Base-by-base conservation (phyloP, 2,329 filamentous ascomycete species). In the Alternaria incomplexa region DNA sequence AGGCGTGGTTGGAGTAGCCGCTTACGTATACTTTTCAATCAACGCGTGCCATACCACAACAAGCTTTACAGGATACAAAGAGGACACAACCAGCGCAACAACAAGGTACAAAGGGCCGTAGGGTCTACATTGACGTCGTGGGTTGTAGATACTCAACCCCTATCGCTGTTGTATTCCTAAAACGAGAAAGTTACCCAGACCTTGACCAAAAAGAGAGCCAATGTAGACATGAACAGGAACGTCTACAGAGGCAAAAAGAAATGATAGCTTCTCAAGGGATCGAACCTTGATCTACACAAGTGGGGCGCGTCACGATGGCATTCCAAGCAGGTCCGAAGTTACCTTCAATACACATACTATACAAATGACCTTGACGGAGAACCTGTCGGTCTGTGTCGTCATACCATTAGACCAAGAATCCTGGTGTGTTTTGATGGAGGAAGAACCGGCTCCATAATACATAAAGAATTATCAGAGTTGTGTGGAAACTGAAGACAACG, bases 1-100 rank as follows among this genome's bases (percentile, higher is more conserved):
- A 81, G 61, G 77, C 77, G 25, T 76, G 74, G 66, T 57, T 77
- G 12, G 75, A 74, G 32, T 68, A 55, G 26, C n/a, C 12, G 9
- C 7, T 12, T 11, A 23, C 36, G 12, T 30, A 22, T 23, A 17
- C 8, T 32, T 44, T 28, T n/a, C 8, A 30, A 4, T 17, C 36
- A 40, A 40, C 36, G n/a, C 15, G 36, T 40, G 36, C 36, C 36
- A 40, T 40, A 40, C n/a, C n/a, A 40, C n/a, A 40, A 17, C 15
- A 40, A 11, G 36, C 36, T 40, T 17, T 40, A 40, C 15, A 40
- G 36, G 36, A 40, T 40, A 17, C 36, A 40, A 40, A 17, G 17
- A 17, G 15, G 17, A 3, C 36, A 10, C 9, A 17, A 40, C 4
- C 8, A 40, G 9, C 36, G 8, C 36, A 40, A 40, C 9, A 10